These are phyloP conservation scores for Rubia yunnanensis DNA, from an alignment of 257 asterid genomes.

Conservation along the genomic window DNA sequence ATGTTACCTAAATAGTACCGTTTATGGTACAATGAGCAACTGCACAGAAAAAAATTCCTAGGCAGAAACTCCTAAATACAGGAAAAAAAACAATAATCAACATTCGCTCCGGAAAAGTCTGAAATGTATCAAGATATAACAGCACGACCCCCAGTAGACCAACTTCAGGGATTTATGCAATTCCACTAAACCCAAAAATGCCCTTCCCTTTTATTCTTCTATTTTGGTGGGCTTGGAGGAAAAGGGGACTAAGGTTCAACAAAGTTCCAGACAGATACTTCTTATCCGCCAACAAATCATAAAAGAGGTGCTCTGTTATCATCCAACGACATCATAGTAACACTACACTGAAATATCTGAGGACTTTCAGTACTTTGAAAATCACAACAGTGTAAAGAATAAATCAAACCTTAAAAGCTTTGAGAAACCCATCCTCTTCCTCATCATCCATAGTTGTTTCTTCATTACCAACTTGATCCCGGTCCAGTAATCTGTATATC, in stretches of 20 bases:
- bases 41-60: neutral
- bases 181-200: neutral
- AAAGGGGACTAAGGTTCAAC: neutral
- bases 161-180: neutral
- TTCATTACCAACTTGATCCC: slow-evolving; percentile 78
- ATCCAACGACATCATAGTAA: neutral
- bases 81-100: neutral
- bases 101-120: neutral
- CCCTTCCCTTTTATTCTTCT: neutral
- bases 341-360: no score
- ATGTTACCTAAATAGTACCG: neutral
- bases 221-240: no score
- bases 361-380: neutral
- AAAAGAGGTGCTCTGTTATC: neutral
- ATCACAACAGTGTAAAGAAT: slow-evolving; percentile 1
- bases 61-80: neutral
- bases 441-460: slow-evolving; percentile 77
- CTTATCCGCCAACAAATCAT: neutral
- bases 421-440: slow-evolving; percentile 86
- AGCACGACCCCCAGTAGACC: neutral
- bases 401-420: slow-evolving; percentile 82
- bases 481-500: slow-evolving; percentile 58
- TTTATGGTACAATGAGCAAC: neutral
- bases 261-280: neutral
- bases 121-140: neutral